phyloP scores from a whole-genome alignment of 768 basidiomycete genomes.

The Phanerodontia chrysosporium region DNA sequence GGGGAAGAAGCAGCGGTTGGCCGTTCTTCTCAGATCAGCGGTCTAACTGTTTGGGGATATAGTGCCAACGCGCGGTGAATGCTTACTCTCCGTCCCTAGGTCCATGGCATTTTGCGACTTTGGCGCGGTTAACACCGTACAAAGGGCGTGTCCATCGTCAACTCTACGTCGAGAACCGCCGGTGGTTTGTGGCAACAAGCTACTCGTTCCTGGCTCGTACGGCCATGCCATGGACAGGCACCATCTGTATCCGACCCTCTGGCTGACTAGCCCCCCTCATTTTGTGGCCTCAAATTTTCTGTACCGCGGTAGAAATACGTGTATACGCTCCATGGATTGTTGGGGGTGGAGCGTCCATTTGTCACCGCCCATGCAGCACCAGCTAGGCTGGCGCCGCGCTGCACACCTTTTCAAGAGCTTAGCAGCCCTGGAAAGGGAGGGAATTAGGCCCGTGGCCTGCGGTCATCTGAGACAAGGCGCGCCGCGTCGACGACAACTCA shows the following conservation, averaged over 20 bases:
- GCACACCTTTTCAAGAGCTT: not conserved
- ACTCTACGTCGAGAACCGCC: not conserved
- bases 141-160: not conserved
- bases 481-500: not conserved
- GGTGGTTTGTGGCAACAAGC: not conserved
- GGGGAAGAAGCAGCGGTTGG: not conserved
- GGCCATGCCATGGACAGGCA: not conserved
- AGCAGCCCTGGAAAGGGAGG: not conserved
- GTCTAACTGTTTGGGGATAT: constrained; percentile 9
- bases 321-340: not conserved
- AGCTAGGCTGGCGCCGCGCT: not conserved
- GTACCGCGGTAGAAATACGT: too few species aligned
- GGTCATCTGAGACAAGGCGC: not conserved
- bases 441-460: not conserved
- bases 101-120: not conserved
- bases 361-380: not conserved
- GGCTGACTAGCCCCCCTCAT: not conserved
- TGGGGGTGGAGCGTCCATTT: not conserved
- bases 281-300: too few species aligned
- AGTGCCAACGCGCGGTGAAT: not conserved
- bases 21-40: constrained; percentile 1
- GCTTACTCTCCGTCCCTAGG: not conserved
- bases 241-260: not conserved
- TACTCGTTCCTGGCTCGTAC: not conserved
- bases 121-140: not conserved